A percentile compares a stretch with the other conserved stretches of the same genome.
These are phyloP conservation scores for Venturia pyrina DNA, from an alignment of 2,329 filamentous ascomycete genomes.

Conservation along the genomic window DNA sequence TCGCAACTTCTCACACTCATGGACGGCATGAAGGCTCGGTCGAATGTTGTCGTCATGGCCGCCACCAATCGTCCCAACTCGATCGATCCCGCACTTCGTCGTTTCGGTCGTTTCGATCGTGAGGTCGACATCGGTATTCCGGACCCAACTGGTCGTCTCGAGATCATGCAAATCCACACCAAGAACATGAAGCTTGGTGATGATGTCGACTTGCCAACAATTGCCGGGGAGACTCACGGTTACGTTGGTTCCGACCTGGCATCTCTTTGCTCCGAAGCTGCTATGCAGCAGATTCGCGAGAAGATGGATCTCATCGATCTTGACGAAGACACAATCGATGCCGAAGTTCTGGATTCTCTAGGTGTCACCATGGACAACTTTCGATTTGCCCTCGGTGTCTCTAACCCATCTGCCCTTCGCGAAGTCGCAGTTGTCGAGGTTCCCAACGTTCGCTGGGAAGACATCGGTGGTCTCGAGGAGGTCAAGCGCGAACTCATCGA, in stretches of 20 bases:
- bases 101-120: slow-evolving; percentile 97
- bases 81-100: slow-evolving; percentile 92
- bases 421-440: slow-evolving; percentile 99
- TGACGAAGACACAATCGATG: slow-evolving; percentile 97
- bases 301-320: slow-evolving; percentile 99
- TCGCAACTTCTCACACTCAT: slow-evolving; percentile 95
- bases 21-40: slow-evolving; percentile 99
- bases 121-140: slow-evolving; percentile 98
- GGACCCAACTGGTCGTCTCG: slow-evolving; percentile 93
- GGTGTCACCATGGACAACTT: slow-evolving; percentile 99
- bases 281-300: slow-evolving; percentile 99
- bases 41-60: slow-evolving; percentile 98
- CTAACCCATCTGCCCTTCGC: slow-evolving; percentile 95
- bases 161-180: slow-evolving; percentile 98
- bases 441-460: slow-evolving; percentile 98
- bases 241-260: slow-evolving; percentile 98
- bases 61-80: slow-evolving; percentile 98
- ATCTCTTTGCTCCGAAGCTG: slow-evolving; percentile 95
- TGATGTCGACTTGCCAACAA: slow-evolving; percentile 92
- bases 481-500: slow-evolving; percentile 99
- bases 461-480: slow-evolving; percentile 94
- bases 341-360: slow-evolving; percentile 93
- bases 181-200: slow-evolving; percentile 99
- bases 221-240: slow-evolving; percentile 95
- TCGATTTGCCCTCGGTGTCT: slow-evolving; percentile 94